Evolutionary conservation across 108 stramenopile genomes (phyloP).

Genomic region (Cyclotella baltica): DNA sequence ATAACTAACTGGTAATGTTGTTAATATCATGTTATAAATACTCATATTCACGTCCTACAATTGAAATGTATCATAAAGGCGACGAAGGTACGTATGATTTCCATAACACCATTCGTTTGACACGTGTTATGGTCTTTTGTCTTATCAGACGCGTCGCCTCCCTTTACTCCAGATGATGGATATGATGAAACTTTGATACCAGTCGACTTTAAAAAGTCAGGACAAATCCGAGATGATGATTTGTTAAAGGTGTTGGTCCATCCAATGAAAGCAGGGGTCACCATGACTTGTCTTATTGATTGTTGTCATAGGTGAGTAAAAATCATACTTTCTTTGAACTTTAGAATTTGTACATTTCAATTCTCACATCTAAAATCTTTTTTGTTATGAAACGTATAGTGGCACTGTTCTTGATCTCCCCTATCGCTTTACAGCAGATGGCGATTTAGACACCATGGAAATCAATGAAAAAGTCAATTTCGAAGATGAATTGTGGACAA

Average conservation of each 20-base stretch:
- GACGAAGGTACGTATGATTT: conserved; percentile 8
- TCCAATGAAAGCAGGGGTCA: conserved; percentile 80
- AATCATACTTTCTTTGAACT: too few relatives aligned
- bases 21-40: too few relatives aligned
- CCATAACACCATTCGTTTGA: neutral
- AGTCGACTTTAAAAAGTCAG: conserved; percentile 83
- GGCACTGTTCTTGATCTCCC: conserved; percentile 87
- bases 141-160: conserved; percentile 48
- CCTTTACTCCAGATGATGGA: conserved; percentile 63
- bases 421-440: conserved; percentile 79
- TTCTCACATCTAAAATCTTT: neutral
- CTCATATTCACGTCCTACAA: too few relatives aligned
- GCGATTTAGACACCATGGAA: conserved; percentile 53
- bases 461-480: conserved; percentile 48
- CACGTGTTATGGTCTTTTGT: neutral
- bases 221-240: conserved; percentile 92
- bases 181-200: conserved; percentile 92
- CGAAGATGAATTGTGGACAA: conserved; percentile 34
- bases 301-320: conserved; percentile 67
- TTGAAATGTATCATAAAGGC: too few relatives aligned
- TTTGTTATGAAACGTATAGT: conserved; percentile 9
- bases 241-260: conserved; percentile 77
- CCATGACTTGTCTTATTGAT: conserved; percentile 81
- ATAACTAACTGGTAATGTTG: too few relatives aligned
- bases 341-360: too few relatives aligned